A percentile compares a stretch with the other conserved stretches of the same genome.
Evolutionary conservation across 371 early-diverging fungal genomes (phyloP).

Genomic region (Actinomortierella ambigua): DNA sequence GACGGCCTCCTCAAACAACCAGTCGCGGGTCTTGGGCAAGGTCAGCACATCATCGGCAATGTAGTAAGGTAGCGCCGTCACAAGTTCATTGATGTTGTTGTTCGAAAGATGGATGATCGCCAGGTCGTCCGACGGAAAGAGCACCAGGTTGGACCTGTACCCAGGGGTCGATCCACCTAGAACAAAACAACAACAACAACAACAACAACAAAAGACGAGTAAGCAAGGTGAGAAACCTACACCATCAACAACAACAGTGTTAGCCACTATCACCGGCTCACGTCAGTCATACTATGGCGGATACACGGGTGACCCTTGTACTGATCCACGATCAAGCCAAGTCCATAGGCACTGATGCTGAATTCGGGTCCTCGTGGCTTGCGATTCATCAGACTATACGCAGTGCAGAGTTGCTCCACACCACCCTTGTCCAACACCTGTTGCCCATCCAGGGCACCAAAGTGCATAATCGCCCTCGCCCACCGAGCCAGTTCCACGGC

Average conservation of each 20-base stretch:
- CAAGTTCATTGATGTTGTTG: neutral
- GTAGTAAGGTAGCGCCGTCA: neutral
- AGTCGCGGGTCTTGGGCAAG: constrained; percentile 5
- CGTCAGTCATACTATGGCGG: constrained; percentile 10
- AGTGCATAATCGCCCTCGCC: constrained; percentile 6
- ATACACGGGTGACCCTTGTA: constrained; percentile 16
- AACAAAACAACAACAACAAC: neutral
- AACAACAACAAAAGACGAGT: no score
- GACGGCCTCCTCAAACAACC: constrained; percentile 11
- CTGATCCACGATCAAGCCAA: constrained; percentile 7
- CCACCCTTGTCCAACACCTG: constrained; percentile 12
- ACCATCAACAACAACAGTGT: no score
- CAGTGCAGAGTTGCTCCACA: neutral
- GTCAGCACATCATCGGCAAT: constrained; percentile 4
- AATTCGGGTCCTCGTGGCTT: constrained; percentile 2
- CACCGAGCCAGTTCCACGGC: constrained; percentile 12
- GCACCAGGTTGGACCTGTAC: neutral
- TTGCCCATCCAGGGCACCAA: constrained; percentile 7
- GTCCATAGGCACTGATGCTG: constrained; percentile 6
- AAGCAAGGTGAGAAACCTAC: no score
- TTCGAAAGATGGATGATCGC: constrained; percentile 9
- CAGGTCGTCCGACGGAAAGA: constrained; percentile 18
- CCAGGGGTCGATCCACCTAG: constrained; percentile 10
- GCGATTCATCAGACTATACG: neutral
- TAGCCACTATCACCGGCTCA: no score